These are phyloP conservation scores for Umbelopsis sp. DNA, from an alignment of 371 early-diverging fungal species.

Conservation along the genomic window DNA sequence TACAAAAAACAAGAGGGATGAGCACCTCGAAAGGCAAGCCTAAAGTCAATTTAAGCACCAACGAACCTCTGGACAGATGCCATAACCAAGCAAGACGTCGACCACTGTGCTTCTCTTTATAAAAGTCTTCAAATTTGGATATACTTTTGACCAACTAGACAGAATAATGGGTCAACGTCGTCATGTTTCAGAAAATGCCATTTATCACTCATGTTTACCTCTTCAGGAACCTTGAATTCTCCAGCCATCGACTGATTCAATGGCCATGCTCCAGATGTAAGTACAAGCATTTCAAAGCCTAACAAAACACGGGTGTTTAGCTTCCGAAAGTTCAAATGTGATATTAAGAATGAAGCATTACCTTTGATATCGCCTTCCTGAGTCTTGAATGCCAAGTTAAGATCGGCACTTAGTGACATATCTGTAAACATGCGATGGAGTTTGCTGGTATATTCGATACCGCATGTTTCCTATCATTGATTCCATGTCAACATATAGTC, in stretches of 20 bases:
- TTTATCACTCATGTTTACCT: conserved; percentile 39
- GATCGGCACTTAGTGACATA: conserved; percentile 83
- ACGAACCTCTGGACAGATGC: conserved; percentile 79
- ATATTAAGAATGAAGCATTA: conserved; percentile 23
- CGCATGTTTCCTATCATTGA: conserved; percentile 76
- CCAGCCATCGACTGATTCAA: conserved; percentile 51
- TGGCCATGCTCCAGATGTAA: conserved; percentile 94
- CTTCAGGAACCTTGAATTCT: conserved; percentile 66
- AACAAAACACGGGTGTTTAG: conserved; percentile 19
- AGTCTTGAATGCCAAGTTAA: conserved; percentile 58
- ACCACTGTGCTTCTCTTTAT: conserved; percentile 76
- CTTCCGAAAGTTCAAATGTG: neutral
- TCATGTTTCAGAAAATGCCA: neutral
- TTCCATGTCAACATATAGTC: neutral
- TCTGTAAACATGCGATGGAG: conserved; percentile 94
- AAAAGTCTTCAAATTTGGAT: conserved; percentile 75
- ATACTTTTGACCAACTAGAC: conserved; percentile 70
- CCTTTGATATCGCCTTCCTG: conserved; percentile 44
- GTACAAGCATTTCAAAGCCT: conserved; percentile 75
- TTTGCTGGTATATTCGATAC: conserved; percentile 90
- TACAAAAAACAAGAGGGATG: conserved; percentile 26
- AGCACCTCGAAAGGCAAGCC: neutral
- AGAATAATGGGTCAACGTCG: neutral
- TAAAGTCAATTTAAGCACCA: no score
- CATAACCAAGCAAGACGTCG: conserved; percentile 86